Percentiles rank a stretch among this genome's conserved stretches.
Conservation (phyloP, 495 filamentous ascomycete genomes). For the Penicillium paxilli region DNA sequence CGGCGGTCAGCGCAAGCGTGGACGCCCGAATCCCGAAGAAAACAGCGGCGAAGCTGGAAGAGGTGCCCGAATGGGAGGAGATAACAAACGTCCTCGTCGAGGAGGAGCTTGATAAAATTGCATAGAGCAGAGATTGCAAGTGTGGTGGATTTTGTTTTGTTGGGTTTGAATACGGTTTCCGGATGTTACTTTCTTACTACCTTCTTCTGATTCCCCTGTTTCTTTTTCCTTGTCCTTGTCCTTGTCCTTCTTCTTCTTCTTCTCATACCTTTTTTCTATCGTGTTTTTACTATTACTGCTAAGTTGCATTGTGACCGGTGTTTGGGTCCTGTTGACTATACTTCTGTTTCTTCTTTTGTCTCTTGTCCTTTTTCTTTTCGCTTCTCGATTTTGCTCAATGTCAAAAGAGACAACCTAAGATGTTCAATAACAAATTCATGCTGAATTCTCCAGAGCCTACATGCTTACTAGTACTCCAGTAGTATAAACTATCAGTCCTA, state of each 20-base stretch:
- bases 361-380: too few relatives aligned
- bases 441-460: background rate
- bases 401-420: background rate
- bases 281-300: conserved; percentile 16
- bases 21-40: conserved; percentile 36
- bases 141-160: conserved; percentile 1
- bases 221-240: conserved; percentile 6
- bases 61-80: conserved; percentile 39
- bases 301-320: conserved; percentile 23
- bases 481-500: too few relatives aligned
- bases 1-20: conserved; percentile 43
- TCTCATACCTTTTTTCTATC: conserved; percentile 10
- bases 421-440: too few relatives aligned
- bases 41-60: conserved; percentile 33
- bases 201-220: conserved; percentile 9
- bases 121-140: background rate
- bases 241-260: conserved; percentile 6
- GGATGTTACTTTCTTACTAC: conserved; percentile 6
- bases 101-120: conserved; percentile 35
- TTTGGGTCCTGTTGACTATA: conserved; percentile 18
- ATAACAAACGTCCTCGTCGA: conserved; percentile 47
- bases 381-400: conserved; percentile 5
- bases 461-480: background rate
- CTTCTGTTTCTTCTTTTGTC: conserved; percentile 4
- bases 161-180: background rate